Percentiles rank a stretch among this genome's conserved stretches.
phyloP scores from a whole-genome alignment of 108 stramenopile species.

The Nannochloropsis oceanica region DNA sequence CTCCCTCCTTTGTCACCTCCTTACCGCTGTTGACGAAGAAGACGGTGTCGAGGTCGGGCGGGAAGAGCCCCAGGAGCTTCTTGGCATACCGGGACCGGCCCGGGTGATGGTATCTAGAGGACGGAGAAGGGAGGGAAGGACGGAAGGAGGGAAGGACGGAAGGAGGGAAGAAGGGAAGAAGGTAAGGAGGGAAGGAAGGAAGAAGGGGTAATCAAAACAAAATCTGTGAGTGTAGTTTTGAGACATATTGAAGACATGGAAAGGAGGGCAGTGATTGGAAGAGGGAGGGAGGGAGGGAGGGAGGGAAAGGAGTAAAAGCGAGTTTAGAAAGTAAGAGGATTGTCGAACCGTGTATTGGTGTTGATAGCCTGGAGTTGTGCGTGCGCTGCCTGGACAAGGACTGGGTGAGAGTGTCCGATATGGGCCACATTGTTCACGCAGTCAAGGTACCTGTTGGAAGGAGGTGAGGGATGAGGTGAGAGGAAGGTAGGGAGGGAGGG shows the following conservation, averaged over 20 bases:
- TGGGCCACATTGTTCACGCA: constrained; percentile 81
- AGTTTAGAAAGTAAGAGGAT: background rate
- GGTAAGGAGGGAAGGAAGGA: too few species aligned
- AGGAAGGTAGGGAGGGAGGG: too few species aligned
- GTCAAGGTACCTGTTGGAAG: constrained; percentile 48
- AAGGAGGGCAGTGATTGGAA: constrained; percentile 56
- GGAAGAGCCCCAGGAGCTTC: constrained; percentile 40
- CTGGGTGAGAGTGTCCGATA: constrained; percentile 59
- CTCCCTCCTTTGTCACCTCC: background rate
- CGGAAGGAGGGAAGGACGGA: background rate
- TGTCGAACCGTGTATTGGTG: background rate
- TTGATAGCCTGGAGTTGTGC: background rate
- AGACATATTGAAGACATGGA: too few species aligned
- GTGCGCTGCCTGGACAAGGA: background rate
- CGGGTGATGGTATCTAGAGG: constrained; percentile 71
- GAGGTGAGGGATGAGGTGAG: too few species aligned
- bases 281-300: background rate
- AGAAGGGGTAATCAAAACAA: too few species aligned
- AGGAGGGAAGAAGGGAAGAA: background rate
- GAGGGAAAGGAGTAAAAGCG: background rate
- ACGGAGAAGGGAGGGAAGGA: background rate
- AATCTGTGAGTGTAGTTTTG: too few species aligned
- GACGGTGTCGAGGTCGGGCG: constrained; percentile 40
- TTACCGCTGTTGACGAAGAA: constrained; percentile 87
- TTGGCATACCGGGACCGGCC: constrained; percentile 48